Conservation (phyloP, 2,329 filamentous ascomycete species). For the Xylaria polymorpha region DNA sequence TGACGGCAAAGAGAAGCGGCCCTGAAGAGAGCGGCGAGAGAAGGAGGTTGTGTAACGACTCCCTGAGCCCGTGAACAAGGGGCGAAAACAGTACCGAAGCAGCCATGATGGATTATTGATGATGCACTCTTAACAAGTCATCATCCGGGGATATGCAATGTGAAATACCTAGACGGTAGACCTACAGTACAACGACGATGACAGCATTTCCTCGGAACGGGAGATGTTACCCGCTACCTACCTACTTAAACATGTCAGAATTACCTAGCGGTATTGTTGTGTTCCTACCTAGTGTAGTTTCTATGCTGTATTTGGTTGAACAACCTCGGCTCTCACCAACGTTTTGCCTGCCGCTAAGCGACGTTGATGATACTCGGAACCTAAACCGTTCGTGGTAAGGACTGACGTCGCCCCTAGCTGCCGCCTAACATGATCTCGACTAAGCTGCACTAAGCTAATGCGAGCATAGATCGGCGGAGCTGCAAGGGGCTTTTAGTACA, state of each 20-base stretch:
- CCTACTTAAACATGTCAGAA: background rate
- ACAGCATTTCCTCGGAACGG: background rate
- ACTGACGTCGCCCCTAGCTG: slow-evolving; percentile 8
- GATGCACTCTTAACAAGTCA: background rate
- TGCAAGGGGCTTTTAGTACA: slow-evolving; percentile 2
- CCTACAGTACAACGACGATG: background rate
- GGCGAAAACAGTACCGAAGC: slow-evolving; percentile 26
- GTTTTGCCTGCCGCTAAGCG: slow-evolving; percentile 19
- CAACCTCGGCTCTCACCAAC: slow-evolving; percentile 16
- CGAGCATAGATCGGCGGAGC: slow-evolving; percentile 15
- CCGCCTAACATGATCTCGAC: slow-evolving; percentile 1
- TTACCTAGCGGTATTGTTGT: background rate
- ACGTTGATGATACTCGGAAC: slow-evolving; percentile 26
- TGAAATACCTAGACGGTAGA: background rate
- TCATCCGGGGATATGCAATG: background rate
- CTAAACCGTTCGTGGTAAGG: slow-evolving; percentile 24
- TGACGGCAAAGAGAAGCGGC: slow-evolving; percentile 32
- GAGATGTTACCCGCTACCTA: background rate
- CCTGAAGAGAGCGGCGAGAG: slow-evolving; percentile 36
- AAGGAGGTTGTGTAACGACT: slow-evolving; percentile 14
- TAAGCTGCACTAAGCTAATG: slow-evolving; percentile 12
- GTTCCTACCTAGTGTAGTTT: background rate
- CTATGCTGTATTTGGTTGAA: background rate
- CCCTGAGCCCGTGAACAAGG: background rate
- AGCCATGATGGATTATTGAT: slow-evolving; percentile 20